Percentiles rank a stretch among this genome's conserved stretches.
Evolutionary conservation across 306 rosid genomes (phyloP).

Genomic region (Cyamopsis tetragonoloba): DNA sequence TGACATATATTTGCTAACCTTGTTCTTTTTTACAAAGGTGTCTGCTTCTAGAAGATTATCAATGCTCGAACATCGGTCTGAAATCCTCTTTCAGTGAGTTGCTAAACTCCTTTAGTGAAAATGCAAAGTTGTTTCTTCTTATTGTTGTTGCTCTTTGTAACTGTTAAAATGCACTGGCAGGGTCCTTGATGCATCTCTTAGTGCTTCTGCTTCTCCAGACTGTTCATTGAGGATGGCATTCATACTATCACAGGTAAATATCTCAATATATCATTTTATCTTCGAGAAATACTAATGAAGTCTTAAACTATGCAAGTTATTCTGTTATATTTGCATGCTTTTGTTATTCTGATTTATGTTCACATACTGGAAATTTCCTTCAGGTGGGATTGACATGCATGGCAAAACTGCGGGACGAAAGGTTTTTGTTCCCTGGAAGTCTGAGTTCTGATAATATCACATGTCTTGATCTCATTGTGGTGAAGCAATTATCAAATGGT

Average conservation of each 20-base stretch:
- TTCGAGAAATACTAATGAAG: not conserved
- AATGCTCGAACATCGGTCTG: conserved; percentile 78
- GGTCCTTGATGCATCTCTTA: conserved; percentile 74
- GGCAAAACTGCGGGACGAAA: conserved; percentile 95
- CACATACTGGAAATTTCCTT: conserved; percentile 17
- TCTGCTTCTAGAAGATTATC: conserved; percentile 83
- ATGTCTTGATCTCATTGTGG: conserved; percentile 77
- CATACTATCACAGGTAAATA: conserved; percentile 73
- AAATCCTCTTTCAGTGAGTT: conserved; percentile 85
- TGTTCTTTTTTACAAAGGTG: conserved; percentile 41
- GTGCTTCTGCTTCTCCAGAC: conserved; percentile 92
- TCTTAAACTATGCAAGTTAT: conserved; percentile 10
- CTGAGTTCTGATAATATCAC: conserved; percentile 67
- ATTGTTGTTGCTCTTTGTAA: conserved; percentile 6
- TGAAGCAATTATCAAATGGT: conserved; percentile 85
- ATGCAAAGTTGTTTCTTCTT: not conserved
- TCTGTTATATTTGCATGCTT: conserved; percentile 10
- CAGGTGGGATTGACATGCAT: conserved; percentile 96
- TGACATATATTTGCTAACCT: conserved; percentile 23
- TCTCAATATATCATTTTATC: not conserved
- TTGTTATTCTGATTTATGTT: conserved; percentile 1
- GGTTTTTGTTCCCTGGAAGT: conserved; percentile 78
- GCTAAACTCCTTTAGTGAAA: conserved; percentile 5
- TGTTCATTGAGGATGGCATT: conserved; percentile 95
- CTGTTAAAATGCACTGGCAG: conserved; percentile 41